phyloP scores from a whole-genome alignment of 352 stramenopile genomes.

The Peronospora farinosa region DNA sequence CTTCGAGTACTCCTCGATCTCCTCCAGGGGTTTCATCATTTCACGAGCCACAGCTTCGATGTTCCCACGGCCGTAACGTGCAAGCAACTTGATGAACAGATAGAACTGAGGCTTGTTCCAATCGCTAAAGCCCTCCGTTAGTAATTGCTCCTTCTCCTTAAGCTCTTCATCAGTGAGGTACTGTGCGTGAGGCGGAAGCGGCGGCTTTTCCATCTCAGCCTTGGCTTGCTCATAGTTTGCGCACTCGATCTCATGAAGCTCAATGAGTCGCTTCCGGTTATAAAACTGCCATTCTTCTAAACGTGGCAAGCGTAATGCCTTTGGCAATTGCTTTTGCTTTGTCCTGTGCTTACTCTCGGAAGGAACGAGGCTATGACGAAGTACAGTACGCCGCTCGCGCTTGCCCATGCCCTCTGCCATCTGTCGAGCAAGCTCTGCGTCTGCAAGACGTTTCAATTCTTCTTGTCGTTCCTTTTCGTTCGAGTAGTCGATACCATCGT shows the following conservation, averaged over 20 bases:
- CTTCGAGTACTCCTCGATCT: constrained; percentile 60
- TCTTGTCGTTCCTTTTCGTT: constrained; percentile 86
- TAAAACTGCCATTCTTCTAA: constrained; percentile 89
- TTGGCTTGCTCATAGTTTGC: constrained; percentile 76
- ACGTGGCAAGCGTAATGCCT: constrained; percentile 67
- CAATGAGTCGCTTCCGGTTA: constrained; percentile 67
- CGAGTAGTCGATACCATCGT: constrained; percentile 95
- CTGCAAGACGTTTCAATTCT: constrained; percentile 76
- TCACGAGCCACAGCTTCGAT: constrained; percentile 72
- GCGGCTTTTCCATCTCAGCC: constrained; percentile 66
- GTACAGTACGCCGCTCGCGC: constrained; percentile 70
- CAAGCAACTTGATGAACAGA: constrained; percentile 78
- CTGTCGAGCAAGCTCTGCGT: constrained; percentile 73
- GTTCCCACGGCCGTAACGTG: constrained; percentile 69
- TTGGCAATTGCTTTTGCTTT: constrained; percentile 77
- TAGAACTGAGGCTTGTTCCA: constrained; percentile 88
- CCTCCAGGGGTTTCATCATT: constrained; percentile 76
- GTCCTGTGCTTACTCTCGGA: constrained; percentile 44
- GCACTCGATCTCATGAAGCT: constrained; percentile 80
- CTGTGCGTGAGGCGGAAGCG: constrained; percentile 57
- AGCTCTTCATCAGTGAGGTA: constrained; percentile 84
- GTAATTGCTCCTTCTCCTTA: constrained; percentile 88
- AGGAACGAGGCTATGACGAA: constrained; percentile 49
- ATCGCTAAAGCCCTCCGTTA: constrained; percentile 79
- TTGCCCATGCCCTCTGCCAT: constrained; percentile 82